Evolutionary conservation across 768 basidiomycete species (phyloP).

Genomic region (Leccinum boreale): DNA sequence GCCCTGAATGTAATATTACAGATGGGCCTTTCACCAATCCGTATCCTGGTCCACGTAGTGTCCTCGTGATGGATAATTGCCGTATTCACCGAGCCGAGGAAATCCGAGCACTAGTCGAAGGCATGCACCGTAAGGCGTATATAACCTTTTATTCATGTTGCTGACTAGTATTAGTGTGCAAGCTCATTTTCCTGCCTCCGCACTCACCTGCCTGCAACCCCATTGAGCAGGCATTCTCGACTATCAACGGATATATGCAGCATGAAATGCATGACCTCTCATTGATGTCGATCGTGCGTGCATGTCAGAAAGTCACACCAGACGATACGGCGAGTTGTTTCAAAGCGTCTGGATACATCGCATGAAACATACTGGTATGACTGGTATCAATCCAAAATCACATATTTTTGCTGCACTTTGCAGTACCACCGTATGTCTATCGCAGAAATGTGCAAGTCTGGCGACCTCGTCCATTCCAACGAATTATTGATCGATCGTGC

Average conservation of each 20-base stretch:
- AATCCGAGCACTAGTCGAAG: not conserved
- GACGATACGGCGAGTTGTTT: too few relatives aligned
- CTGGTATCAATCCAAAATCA: too few relatives aligned
- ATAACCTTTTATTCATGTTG: not conserved
- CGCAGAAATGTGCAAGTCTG: too few relatives aligned
- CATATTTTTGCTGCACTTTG: too few relatives aligned
- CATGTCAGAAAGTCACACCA: not conserved
- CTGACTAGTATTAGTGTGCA: not conserved
- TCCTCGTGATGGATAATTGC: too few relatives aligned
- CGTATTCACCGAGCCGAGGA: not conserved
- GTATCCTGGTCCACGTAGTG: too few relatives aligned
- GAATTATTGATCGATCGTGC: too few relatives aligned
- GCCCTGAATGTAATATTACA: not conserved
- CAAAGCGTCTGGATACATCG: too few relatives aligned
- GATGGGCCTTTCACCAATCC: not conserved
- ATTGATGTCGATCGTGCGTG: not conserved
- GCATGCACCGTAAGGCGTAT: not conserved
- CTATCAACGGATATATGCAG: not conserved
- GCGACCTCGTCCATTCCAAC: too few relatives aligned
- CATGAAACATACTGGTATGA: constrained; percentile 47
- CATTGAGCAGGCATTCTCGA: not conserved
- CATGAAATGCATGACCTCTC: not conserved
- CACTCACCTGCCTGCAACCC: not conserved
- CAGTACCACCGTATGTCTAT: too few relatives aligned
- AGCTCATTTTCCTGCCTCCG: not conserved